Percentiles rank a stretch among this genome's conserved stretches.
These are phyloP conservation scores for Phoma sp. DNA, from an alignment of 2,329 filamentous ascomycete species.

Conservation along the genomic window DNA sequence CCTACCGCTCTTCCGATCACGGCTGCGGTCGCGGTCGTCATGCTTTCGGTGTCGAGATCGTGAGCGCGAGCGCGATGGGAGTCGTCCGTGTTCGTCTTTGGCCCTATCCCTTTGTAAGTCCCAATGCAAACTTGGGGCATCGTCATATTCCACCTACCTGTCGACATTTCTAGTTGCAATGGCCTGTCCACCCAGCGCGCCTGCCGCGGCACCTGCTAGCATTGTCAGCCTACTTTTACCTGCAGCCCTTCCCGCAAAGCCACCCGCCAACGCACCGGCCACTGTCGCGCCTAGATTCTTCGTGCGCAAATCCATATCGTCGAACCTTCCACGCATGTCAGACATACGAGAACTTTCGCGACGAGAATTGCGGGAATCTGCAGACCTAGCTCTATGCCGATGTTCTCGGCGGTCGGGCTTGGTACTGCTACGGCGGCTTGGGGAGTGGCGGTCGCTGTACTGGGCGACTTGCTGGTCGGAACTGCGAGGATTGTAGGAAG, in stretches of 20 bases:
- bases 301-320: conserved; percentile 41
- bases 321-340: conserved; percentile 46
- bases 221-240: conserved; percentile 46
- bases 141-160: not conserved
- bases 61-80: conserved; percentile 27
- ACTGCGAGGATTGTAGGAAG: conserved; percentile 23
- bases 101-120: conserved; percentile 16
- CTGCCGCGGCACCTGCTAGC: conserved; percentile 46
- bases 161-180: conserved; percentile 21
- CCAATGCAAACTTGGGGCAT: not conserved
- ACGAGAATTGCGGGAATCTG: conserved; percentile 43
- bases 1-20: conserved; percentile 16
- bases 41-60: conserved; percentile 21
- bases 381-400: conserved; percentile 47
- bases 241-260: conserved; percentile 40
- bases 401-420: conserved; percentile 36
- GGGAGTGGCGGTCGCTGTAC: conserved; percentile 29
- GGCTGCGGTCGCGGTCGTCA: conserved; percentile 14
- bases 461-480: conserved; percentile 28
- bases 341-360: conserved; percentile 37
- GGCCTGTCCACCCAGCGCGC: conserved; percentile 41
- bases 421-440: conserved; percentile 36
- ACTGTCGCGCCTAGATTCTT: conserved; percentile 44
- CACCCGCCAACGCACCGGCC: conserved; percentile 50
- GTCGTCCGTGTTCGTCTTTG: conserved; percentile 25